These are phyloP conservation scores for Haematococcus sp. DNA, from an alignment of 139 green algal species.

Conservation along the genomic window DNA sequence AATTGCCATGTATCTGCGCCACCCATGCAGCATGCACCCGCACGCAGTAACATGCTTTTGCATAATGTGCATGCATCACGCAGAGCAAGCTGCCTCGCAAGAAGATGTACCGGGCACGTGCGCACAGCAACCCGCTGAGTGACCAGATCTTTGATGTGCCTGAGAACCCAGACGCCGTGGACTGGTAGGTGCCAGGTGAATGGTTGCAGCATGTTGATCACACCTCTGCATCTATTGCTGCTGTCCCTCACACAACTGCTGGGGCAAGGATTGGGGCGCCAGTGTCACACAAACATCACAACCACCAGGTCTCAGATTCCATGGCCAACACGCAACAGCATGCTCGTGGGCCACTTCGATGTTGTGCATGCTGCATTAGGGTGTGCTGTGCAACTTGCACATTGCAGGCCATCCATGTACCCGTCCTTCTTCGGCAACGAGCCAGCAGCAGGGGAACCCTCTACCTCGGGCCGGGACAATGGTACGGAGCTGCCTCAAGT, in stretches of 20 bases:
- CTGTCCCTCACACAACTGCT: no score
- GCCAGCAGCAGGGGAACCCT: slow-evolving; percentile 2
- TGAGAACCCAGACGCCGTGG: slow-evolving; percentile 45
- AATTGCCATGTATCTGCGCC: neutral
- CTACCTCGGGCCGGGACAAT: neutral
- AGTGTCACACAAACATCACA: slow-evolving; percentile 2
- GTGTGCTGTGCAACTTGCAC: no score
- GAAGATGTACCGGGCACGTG: slow-evolving; percentile 83
- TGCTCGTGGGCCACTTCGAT: no score
- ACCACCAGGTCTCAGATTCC: no score
- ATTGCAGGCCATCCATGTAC: slow-evolving; percentile 40
- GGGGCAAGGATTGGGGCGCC: neutral
- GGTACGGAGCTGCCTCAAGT: slow-evolving; percentile 35
- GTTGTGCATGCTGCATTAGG: no score
- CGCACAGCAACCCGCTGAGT: slow-evolving; percentile 95
- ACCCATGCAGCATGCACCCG: no score
- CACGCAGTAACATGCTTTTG: no score
- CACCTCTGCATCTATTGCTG: slow-evolving; percentile 1
- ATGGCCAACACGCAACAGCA: no score
- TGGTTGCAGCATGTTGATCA: neutral
- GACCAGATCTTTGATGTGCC: slow-evolving; percentile 79
- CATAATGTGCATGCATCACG: no score
- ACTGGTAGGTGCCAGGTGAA: slow-evolving; percentile 57
- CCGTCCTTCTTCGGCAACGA: slow-evolving; percentile 20
- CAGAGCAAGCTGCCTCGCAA: slow-evolving; percentile 54